Percentiles rank a stretch among this genome's conserved stretches.
Evolutionary conservation across 2,329 filamentous ascomycete genomes (phyloP).

Genomic region (Venturia asperata): DNA sequence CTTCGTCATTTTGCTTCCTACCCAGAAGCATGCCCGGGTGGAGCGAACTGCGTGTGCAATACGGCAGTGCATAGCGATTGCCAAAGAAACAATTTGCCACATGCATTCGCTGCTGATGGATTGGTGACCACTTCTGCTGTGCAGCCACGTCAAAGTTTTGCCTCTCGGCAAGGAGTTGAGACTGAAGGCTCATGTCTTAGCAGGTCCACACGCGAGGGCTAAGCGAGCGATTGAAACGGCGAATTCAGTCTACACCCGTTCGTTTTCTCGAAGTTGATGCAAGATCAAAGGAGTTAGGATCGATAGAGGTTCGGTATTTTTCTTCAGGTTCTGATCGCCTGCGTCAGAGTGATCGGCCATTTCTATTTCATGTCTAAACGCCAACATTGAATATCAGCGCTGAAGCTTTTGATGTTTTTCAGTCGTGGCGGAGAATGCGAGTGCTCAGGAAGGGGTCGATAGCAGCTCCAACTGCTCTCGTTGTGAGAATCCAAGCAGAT

Average conservation of each 20-base stretch:
- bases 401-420: neutral
- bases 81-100: too few species aligned
- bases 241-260: neutral
- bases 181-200: neutral
- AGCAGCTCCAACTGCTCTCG: constrained; percentile 53
- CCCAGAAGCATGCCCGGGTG: neutral
- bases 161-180: neutral
- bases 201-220: neutral
- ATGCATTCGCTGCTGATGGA: neutral
- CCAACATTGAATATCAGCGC: neutral
- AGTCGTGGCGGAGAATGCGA: neutral
- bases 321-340: neutral
- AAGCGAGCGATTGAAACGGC: neutral
- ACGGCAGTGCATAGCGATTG: neutral
- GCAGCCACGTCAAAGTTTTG: neutral
- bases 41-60: neutral
- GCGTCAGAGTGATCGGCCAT: neutral
- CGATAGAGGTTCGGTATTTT: neutral
- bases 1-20: neutral
- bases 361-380: neutral
- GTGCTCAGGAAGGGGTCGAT: neutral
- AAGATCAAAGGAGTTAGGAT: neutral
- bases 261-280: neutral
- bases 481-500: constrained; percentile 63
- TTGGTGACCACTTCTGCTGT: neutral